phyloP scores from a whole-genome alignment of 208 protist genomes.

The Novymonas esmeraldas region DNA sequence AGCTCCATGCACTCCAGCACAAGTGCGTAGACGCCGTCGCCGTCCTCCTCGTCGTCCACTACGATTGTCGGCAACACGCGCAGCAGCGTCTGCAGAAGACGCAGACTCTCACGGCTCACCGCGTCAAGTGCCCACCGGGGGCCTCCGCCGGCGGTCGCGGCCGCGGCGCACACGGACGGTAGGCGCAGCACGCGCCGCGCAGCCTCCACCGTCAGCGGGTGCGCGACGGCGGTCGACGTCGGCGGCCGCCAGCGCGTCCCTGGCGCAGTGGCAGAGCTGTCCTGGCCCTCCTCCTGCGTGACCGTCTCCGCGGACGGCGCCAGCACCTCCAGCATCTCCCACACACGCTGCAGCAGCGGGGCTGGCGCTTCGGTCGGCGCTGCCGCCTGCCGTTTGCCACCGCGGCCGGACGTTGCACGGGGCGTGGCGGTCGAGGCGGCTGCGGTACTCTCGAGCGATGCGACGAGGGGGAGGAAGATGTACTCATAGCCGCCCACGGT shows the following conservation, averaged over 20 bases:
- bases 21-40: slow-evolving; percentile 52
- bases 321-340: slow-evolving; percentile 41
- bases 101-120: slow-evolving; percentile 37
- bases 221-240: slow-evolving; percentile 7
- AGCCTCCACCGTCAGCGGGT: slow-evolving; percentile 25
- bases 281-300: neutral
- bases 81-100: slow-evolving; percentile 52
- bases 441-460: neutral
- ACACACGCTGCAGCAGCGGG: slow-evolving; percentile 25
- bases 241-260: slow-evolving; percentile 20
- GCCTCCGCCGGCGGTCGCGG: slow-evolving; percentile 3
- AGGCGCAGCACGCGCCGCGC: slow-evolving; percentile 28
- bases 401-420: neutral
- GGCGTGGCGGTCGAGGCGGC: neutral
- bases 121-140: slow-evolving; percentile 26
- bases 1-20: slow-evolving; percentile 42
- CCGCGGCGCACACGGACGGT: slow-evolving; percentile 12
- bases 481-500: slow-evolving; percentile 80
- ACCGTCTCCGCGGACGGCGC: slow-evolving; percentile 7
- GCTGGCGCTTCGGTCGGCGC: neutral
- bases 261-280: slow-evolving; percentile 1
- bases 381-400: slow-evolving; percentile 1
- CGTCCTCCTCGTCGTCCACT: slow-evolving; percentile 59
- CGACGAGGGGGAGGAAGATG: slow-evolving; percentile 69
- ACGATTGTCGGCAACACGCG: slow-evolving; percentile 46